phyloP scores from a whole-genome alignment of 106 monocot genomes.

The Gastrodia elata region DNA sequence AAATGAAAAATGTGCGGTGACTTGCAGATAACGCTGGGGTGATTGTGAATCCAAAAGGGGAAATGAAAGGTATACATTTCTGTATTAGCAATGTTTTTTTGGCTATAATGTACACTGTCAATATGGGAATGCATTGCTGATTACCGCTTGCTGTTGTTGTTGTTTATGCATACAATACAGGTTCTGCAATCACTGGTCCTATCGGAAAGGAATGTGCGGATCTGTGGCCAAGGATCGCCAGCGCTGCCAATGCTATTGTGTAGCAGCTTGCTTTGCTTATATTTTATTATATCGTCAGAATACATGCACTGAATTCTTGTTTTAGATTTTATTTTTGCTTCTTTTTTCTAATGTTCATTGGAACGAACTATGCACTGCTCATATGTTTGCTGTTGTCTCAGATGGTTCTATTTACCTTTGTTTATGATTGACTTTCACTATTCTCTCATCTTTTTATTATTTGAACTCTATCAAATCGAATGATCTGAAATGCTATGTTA shows the following conservation, averaged over 20 bases:
- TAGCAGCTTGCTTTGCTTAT: too few relatives aligned
- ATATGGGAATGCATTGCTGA: neutral
- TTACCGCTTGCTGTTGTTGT: neutral
- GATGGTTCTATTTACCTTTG: too few relatives aligned
- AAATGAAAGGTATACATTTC: constrained; percentile 16
- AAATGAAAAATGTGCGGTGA: neutral
- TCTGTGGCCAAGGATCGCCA: constrained; percentile 17
- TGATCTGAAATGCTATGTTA: too few relatives aligned
- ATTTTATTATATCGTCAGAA: too few relatives aligned
- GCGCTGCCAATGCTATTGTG: constrained; percentile 19
- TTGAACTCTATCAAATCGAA: too few relatives aligned
- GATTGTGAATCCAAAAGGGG: constrained; percentile 23
- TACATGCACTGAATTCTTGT: too few relatives aligned
- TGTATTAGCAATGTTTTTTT: neutral
- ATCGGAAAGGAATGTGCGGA: constrained; percentile 21
- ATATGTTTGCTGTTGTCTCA: too few relatives aligned
- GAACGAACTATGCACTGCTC: too few relatives aligned
- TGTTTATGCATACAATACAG: neutral
- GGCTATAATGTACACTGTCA: neutral
- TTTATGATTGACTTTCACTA: too few relatives aligned
- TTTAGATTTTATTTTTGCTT: too few relatives aligned
- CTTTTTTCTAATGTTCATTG: too few relatives aligned
- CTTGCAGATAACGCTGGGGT: constrained; percentile 26
- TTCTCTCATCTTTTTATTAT: too few relatives aligned
- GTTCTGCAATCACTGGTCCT: constrained; percentile 17